Conservation (phyloP, 495 filamentous ascomycete genomes). For the Aspergillus bertholletiae region DNA sequence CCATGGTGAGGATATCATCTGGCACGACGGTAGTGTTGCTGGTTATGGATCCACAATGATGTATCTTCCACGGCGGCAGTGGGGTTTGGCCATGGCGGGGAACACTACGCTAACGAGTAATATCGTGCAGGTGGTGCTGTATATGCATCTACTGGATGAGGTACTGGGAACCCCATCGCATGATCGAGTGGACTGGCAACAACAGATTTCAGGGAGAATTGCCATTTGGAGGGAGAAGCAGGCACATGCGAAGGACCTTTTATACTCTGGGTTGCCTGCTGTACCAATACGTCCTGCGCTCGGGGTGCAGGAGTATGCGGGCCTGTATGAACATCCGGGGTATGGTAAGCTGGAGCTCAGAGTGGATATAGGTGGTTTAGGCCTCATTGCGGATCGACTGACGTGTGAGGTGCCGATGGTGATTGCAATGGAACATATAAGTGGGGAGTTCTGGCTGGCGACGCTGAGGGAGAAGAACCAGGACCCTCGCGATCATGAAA, state of each 20-base stretch:
- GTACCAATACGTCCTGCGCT: not conserved
- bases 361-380: not conserved
- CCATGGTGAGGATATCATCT: constrained; percentile 9
- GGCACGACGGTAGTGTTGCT: constrained; percentile 10
- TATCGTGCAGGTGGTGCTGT: not conserved
- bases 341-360: not conserved
- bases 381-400: not conserved
- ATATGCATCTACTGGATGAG: not conserved
- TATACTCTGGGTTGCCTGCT: not conserved
- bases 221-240: not conserved
- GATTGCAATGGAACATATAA: not conserved
- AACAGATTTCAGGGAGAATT: not conserved
- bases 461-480: not conserved
- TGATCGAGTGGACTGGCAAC: not conserved
- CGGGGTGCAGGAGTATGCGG: not conserved
- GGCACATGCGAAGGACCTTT: not conserved
- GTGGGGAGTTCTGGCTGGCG: not conserved
- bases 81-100: not conserved
- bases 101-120: not conserved
- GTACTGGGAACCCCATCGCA: not conserved
- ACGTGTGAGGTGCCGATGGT: not conserved
- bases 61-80: not conserved
- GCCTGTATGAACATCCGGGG: not conserved
- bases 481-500: not conserved
- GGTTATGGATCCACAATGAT: not conserved